Evolutionary conservation across 2,329 filamentous ascomycete genomes (phyloP).

Genomic region (Alternaria hordeiaustralica): DNA sequence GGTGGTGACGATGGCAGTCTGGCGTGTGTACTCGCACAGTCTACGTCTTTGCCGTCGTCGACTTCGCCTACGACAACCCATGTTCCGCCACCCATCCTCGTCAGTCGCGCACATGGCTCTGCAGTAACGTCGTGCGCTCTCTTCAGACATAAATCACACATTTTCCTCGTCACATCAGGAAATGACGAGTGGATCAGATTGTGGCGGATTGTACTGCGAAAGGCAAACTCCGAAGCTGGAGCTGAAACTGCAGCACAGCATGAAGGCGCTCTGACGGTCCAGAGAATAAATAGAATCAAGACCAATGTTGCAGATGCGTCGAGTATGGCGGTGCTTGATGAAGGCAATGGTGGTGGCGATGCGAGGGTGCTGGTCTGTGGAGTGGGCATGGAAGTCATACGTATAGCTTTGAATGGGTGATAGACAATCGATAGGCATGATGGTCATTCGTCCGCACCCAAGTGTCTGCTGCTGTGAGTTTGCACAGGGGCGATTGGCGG

Average conservation of each 20-base stretch:
- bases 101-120: constrained; percentile 71
- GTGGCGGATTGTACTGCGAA: constrained; percentile 48
- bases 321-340: constrained; percentile 53
- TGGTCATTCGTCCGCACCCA: background rate
- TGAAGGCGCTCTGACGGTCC: constrained; percentile 36
- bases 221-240: background rate
- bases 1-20: constrained; percentile 91
- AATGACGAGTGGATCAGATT: constrained; percentile 58
- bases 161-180: constrained; percentile 47
- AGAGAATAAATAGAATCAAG: constrained; percentile 39
- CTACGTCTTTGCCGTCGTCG: background rate
- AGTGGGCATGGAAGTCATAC: constrained; percentile 44
- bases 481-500: background rate
- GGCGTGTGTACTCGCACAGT: constrained; percentile 51
- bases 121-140: constrained; percentile 67
- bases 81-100: constrained; percentile 42
- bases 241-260: background rate
- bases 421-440: background rate
- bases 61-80: constrained; percentile 26
- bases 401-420: constrained; percentile 15
- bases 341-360: background rate
- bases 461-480: background rate
- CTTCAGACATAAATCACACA: constrained; percentile 22
- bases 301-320: constrained; percentile 64
- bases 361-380: constrained; percentile 40